phyloP scores from a whole-genome alignment of 176 grass and related monocot species.

The Cymbopogon citratus region DNA sequence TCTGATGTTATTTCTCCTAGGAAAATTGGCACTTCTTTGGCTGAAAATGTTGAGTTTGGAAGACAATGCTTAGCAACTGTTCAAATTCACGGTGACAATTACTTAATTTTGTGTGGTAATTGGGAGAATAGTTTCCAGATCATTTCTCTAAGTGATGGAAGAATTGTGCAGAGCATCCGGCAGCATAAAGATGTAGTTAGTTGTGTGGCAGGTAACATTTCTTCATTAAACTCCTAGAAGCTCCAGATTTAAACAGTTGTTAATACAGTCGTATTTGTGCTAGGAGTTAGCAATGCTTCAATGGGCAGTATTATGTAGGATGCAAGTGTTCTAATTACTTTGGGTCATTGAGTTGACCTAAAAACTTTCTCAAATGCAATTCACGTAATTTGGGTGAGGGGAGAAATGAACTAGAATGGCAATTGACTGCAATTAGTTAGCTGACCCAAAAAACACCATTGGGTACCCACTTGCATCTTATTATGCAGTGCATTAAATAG shows the following conservation, averaged over 20 bases:
- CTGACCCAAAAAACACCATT: neutral
- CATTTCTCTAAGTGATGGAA: constrained; percentile 85
- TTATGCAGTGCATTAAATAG: too few species aligned
- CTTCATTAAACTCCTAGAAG: constrained; percentile 16
- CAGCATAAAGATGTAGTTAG: constrained; percentile 98
- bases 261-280: neutral
- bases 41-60: constrained; percentile 92
- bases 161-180: constrained; percentile 89
- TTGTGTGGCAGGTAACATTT: constrained; percentile 81
- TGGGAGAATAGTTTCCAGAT: constrained; percentile 99
- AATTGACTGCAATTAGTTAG: neutral
- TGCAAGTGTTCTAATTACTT: neutral
- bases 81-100: constrained; percentile 81
- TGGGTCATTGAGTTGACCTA: neutral
- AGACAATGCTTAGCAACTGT: constrained; percentile 71
- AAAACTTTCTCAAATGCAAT: neutral
- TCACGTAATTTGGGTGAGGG: neutral
- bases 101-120: constrained; percentile 91
- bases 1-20: constrained; percentile 84
- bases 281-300: constrained; percentile 5
- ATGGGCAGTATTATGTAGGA: neutral
- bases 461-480: neutral
- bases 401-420: neutral
- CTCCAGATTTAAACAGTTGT: constrained; percentile 19
- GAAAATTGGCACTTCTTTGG: constrained; percentile 72